Evolutionary conservation across 768 basidiomycete genomes (phyloP).

Genomic region (Mycena leptocephala): DNA sequence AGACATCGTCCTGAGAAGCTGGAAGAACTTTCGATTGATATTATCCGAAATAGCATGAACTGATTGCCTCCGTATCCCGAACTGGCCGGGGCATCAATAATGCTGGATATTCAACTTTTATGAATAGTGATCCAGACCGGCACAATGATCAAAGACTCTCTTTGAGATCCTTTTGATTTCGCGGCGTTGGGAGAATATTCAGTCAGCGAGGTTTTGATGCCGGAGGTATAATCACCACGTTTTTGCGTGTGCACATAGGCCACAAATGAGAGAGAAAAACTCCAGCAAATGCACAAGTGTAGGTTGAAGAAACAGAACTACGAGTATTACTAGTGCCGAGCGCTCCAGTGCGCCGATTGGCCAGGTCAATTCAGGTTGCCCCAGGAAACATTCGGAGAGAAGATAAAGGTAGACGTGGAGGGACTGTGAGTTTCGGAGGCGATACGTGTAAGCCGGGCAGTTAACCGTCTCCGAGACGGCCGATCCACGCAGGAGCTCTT

Average conservation of each 20-base stretch:
- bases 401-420: not conserved
- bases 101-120: not conserved
- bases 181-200: not conserved
- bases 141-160: not conserved
- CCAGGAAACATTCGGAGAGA: not conserved
- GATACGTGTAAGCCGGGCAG: not conserved
- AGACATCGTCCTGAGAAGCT: not conserved
- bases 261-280: not conserved
- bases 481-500: not conserved
- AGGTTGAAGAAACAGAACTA: not conserved
- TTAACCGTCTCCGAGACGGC: not conserved
- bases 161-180: not conserved
- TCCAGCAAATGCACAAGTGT: not conserved
- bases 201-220: not conserved
- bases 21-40: not conserved
- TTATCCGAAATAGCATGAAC: not conserved
- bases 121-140: not conserved
- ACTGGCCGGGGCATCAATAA: not conserved
- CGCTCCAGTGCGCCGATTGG: not conserved
- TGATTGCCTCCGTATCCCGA: not conserved
- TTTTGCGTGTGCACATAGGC: not conserved
- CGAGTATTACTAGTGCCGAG: not conserved
- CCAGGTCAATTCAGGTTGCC: not conserved
- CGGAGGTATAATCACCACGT: not conserved
- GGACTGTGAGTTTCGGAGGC: not conserved